Base-by-base conservation (phyloP, 2,329 filamentous ascomycete species). In the Talaromyces islandicus region DNA sequence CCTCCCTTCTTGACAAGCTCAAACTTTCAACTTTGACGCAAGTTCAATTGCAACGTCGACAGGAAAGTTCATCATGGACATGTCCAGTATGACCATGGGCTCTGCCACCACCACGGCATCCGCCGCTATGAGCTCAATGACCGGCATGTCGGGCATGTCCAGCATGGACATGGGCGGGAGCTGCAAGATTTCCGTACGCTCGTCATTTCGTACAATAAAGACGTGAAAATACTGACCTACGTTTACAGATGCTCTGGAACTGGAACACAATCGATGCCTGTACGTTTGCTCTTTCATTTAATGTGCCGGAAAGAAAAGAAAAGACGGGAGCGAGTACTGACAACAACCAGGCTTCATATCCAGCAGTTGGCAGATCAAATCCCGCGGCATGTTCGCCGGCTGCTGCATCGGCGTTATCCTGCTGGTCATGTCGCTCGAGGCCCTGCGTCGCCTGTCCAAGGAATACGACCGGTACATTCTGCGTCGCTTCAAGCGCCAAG, bases 381-480 rank as follows among this genome's bases (percentile, higher is more conserved):
- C 86, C 25, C 76, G 73, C 2, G 86, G 83, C 71, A 88, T 88
- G 82, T 93, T 95, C 70, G 90, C 88, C 54, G 90, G 88, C 24
- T 89, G 87, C 57, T 94, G 90, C 76, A 87, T 95, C 69, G 90
- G 88, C 62, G 86, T 91, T 38, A 79, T 91, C 63, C 77, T 88
- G n/a, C 85, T 95, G 57, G 88, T 89, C 65, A 81, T 93, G 57
- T 68, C 76, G 6, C 86, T 94, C 66, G 90, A 94, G 70, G 77
- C 87, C 60, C 81, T 94, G 24, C 88, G 91, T 55, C 87, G 90
- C 30, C 67, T 82, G 25, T 81, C 83, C 64, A 87, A 88, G 66
- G 89, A 92, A 71, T 93, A 88, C 73, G 90, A 94, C 71, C 80
- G 83, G 27, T 83, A 83, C 67, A 80, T 91, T 30, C 68, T 88